Base-by-base conservation (phyloP, 371 early-diverging fungal genomes). In the Funneliformis caledonium region DNA sequence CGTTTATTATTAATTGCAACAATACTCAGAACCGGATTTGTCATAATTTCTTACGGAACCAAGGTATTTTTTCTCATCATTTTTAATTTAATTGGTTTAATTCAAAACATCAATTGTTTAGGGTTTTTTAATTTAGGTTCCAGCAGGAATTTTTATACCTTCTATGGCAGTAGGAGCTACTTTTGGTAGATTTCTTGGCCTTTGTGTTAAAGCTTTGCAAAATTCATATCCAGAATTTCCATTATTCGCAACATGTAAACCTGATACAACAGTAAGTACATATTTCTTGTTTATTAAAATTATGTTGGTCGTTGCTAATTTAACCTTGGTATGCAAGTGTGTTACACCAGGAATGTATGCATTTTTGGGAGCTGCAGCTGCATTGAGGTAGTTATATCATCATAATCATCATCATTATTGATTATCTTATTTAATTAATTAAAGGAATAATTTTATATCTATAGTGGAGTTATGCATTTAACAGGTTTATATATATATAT, bases 271-370 rank as follows among this genome's bases (percentile, higher is more conserved):
- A 1, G 90, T 90, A 83, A 85, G 84, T 75, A 12, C 31, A 8
- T 61, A 42, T 16, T 70, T 14, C 60, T 60, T 37, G 43, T 42
- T 43, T 16, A 45, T 43, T 14, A 14, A 1, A 14, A 31, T 70
- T 11, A 11, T 14, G 7, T 19, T 43, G 3, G 33, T 50, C 47
- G 64, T 52, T 22, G 31, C 42, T 64, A 80, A n/a, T 37, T 31
- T 33, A 50, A 8, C 61, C 14, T 60, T 70, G 26, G 50, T 60
- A 16, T n/a, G 64, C 11, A 74, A 90, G 86, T 98, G 98, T 83
- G 93, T 98, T 48, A 95, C 94, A 0, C 96, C 97, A 0, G 99
- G 98, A 33, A 95, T 97, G 4, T 99, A 98, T 86, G 97, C 99
- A 31, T 94, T 99, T 81, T 88, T 99, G 26, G 99, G 98, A 37